Base-by-base conservation (phyloP, 495 filamentous ascomycete species). In the Usnea hakonensis region DNA sequence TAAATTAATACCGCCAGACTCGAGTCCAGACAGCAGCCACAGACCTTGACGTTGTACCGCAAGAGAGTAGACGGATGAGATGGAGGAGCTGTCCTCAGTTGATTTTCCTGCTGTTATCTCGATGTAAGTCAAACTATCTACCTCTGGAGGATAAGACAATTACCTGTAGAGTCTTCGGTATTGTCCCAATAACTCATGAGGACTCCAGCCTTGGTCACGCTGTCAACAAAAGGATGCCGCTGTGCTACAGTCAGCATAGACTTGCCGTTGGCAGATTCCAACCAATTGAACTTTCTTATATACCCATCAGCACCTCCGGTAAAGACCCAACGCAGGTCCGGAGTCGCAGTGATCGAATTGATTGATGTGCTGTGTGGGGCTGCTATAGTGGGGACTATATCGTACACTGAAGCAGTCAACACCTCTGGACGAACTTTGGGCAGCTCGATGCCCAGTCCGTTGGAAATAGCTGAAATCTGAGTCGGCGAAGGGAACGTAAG, bases 111-210 rank as follows among this genome's bases (percentile, higher is more conserved):
- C 66, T 66, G 35, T 17, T 14, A 26, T 41, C 23, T 65, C 32
- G 60, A 70, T 67, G 35, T 70, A 65, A 62, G 65, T 68, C 32
- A 30, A 30, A 40, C n/a, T 33, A 48, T 35, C 50, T 36, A 2
- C 35, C 58, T 36, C 57, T 17, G 16, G 30, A 50, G 16, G 14
- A 52, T 36, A 23, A 46, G 7, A 7, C 17, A 58, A 63, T 66
- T 66, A 74, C 73, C 56, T 50, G 69, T 63, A 14, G 67, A 53
- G 35, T 80, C 83, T 64, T 88, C 85, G 70, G 76, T 78, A 65
- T 96, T 97, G 71, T 95, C 95, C 94, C 95, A 99, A 71, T 97
- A 98, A 68, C 87, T 94, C 82, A 96, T 84, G 57, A 97, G 74
- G 19, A 95, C 85, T 1, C 93, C 94, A 16, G 91, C 91, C 72